phyloP scores from a whole-genome alignment of 495 filamentous ascomycete species.

The Mytilinidion resinicola region DNA sequence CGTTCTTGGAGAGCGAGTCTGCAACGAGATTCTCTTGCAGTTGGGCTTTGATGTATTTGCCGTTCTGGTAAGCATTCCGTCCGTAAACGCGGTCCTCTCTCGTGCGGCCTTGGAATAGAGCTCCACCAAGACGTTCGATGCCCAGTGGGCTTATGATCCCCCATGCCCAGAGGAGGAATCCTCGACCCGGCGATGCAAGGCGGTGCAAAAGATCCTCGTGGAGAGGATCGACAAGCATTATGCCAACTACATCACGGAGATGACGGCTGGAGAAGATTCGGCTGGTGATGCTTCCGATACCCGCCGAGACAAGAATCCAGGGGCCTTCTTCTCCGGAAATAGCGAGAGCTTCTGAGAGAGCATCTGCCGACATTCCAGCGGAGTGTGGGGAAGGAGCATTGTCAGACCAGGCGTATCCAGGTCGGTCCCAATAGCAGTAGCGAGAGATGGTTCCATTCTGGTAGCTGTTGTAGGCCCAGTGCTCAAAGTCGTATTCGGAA shows the following conservation, averaged over 20 bases:
- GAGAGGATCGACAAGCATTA: conserved; percentile 79
- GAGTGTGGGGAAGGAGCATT: conserved; percentile 89
- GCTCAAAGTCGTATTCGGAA: conserved; percentile 67
- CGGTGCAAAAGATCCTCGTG: conserved; percentile 75
- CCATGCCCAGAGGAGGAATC: conserved; percentile 78
- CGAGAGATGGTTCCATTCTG: conserved; percentile 68
- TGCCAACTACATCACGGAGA: conserved; percentile 59
- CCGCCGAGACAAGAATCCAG: conserved; percentile 68
- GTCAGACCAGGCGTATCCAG: conserved; percentile 84
- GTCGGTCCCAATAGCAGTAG: conserved; percentile 95
- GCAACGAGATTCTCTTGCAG: conserved; percentile 91
- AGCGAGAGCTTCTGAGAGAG: conserved; percentile 74
- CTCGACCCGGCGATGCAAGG: conserved; percentile 59
- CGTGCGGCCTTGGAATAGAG: conserved; percentile 68
- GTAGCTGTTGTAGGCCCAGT: conserved; percentile 60
- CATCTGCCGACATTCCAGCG: conserved; percentile 82
- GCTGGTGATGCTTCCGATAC: conserved; percentile 76
- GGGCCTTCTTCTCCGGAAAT: conserved; percentile 76
- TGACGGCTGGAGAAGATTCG: conserved; percentile 85
- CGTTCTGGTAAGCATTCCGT: conserved; percentile 65
- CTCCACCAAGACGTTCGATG: conserved; percentile 67
- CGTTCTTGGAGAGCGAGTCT: conserved; percentile 69
- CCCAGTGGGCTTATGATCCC: conserved; percentile 83
- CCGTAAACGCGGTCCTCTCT: conserved; percentile 84
- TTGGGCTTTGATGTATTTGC: conserved; percentile 77